Evolutionary conservation across 169 alveolate species (phyloP).

Genomic region (Plasmodium cynomolgi): DNA sequence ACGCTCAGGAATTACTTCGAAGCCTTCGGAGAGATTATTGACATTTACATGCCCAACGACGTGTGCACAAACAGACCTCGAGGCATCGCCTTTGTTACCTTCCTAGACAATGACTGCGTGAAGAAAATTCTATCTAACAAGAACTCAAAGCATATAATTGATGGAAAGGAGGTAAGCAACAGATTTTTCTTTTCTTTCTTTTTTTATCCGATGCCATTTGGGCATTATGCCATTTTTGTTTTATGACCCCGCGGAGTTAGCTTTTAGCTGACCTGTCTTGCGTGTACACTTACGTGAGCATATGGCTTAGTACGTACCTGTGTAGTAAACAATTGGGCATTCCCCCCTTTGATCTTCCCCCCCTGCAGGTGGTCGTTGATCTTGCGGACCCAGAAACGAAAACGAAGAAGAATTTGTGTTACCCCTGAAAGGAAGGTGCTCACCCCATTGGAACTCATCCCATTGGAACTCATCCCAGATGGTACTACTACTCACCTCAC

Average conservation of each 20-base stretch:
- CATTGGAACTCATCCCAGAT: neutral
- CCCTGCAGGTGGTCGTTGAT: slow-evolving; percentile 47
- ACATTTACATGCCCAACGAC: slow-evolving; percentile 70
- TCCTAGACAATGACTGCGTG: slow-evolving; percentile 54
- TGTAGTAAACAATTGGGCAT: neutral
- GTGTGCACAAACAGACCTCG: slow-evolving; percentile 59
- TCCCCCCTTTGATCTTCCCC: neutral
- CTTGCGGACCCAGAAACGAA: slow-evolving; percentile 71
- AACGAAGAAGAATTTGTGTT: slow-evolving; percentile 24
- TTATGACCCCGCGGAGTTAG: neutral
- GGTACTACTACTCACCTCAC: neutral
- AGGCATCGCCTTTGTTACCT: slow-evolving; percentile 59
- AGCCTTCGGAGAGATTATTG: slow-evolving; percentile 51
- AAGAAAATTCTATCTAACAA: slow-evolving; percentile 46
- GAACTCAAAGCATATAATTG: slow-evolving; percentile 43
- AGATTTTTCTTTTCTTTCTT: neutral
- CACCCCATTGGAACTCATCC: too few species aligned
- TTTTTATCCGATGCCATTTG: neutral
- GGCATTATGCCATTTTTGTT: neutral
- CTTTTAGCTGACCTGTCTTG: neutral
- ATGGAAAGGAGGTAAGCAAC: slow-evolving; percentile 54
- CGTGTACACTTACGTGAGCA: neutral
- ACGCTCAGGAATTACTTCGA: slow-evolving; percentile 50
- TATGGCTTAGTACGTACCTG: neutral
- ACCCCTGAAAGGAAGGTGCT: neutral